These are phyloP conservation scores for Saussurea involucrata DNA, from an alignment of 129 eudicot species.

Conservation along the genomic window DNA sequence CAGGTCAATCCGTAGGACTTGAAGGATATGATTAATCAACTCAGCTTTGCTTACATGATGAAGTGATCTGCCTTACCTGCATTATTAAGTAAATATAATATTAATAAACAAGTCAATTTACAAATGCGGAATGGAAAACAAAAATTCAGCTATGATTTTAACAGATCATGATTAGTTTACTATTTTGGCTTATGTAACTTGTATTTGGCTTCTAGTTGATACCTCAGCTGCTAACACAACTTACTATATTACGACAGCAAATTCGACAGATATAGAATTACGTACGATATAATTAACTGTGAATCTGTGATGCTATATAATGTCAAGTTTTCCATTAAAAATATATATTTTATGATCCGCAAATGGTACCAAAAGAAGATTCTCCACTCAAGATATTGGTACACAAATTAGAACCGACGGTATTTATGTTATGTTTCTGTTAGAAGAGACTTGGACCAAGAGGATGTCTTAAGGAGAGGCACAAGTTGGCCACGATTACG, in stretches of 20 bases:
- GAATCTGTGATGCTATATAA: neutral
- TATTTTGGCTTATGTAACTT: neutral
- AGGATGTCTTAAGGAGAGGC: neutral
- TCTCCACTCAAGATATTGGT: neutral
- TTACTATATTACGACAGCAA: neutral
- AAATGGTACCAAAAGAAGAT: neutral
- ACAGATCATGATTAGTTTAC: neutral
- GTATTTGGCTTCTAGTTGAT: neutral
- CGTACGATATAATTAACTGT: neutral
- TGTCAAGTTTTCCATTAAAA: neutral
- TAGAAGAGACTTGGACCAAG: neutral
- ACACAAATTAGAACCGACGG: neutral
- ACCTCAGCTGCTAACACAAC: neutral
- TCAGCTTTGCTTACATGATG: neutral
- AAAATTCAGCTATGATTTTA: neutral
- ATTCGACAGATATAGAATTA: neutral
- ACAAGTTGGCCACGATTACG: conserved; percentile 17
- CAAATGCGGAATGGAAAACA: neutral
- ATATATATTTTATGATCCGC: neutral
- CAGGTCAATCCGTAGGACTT: neutral
- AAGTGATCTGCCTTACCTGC: neutral
- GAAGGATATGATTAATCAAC: neutral
- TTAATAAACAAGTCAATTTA: neutral
- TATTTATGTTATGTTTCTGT: neutral
- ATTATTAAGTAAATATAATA: neutral